Evolutionary conservation across 371 early-diverging fungal species (phyloP).

Genomic region (Mucor mucedo): DNA sequence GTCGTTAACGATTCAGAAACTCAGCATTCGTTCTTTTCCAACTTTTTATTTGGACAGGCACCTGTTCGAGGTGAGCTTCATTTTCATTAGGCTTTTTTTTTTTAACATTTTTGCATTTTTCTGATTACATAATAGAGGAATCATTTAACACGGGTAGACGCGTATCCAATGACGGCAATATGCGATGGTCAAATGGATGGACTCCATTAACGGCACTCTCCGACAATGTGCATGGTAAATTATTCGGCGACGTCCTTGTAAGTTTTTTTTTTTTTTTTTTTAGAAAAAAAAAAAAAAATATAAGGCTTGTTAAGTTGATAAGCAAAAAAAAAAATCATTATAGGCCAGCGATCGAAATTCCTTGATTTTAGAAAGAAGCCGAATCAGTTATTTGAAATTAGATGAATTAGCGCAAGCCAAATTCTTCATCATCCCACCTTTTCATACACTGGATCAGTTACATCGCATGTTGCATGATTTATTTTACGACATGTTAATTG

Average conservation of each 20-base stretch:
- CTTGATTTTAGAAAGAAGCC: conserved; percentile 38
- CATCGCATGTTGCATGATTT: conserved; percentile 41
- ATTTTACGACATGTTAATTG: conserved; percentile 33
- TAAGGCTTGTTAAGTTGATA: neutral
- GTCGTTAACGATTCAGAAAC: conserved; percentile 11
- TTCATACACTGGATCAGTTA: conserved; percentile 37
- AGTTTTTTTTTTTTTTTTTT: conserved; percentile 1
- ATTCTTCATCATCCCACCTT: conserved; percentile 25
- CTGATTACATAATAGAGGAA: neutral
- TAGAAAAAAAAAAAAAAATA: neutral
- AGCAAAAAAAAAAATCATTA: neutral
- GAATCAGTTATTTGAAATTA: conserved; percentile 37
- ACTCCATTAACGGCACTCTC: conserved; percentile 40
- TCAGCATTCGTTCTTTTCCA: conserved; percentile 43
- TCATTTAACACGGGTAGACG: conserved; percentile 3
- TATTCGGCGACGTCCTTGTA: conserved; percentile 49
- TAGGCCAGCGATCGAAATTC: conserved; percentile 29
- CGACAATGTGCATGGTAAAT: conserved; percentile 41
- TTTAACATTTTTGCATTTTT: too few relatives aligned
- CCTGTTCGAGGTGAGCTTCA: neutral
- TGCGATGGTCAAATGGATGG: conserved; percentile 40
- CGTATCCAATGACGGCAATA: conserved; percentile 6
- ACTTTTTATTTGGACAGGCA: conserved; percentile 42
- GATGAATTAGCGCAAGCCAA: conserved; percentile 37
- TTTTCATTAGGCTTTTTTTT: too few relatives aligned